These are phyloP conservation scores for Heliamphora pulchella DNA, from an alignment of 179 eudicot genomes.

Conservation along the genomic window DNA sequence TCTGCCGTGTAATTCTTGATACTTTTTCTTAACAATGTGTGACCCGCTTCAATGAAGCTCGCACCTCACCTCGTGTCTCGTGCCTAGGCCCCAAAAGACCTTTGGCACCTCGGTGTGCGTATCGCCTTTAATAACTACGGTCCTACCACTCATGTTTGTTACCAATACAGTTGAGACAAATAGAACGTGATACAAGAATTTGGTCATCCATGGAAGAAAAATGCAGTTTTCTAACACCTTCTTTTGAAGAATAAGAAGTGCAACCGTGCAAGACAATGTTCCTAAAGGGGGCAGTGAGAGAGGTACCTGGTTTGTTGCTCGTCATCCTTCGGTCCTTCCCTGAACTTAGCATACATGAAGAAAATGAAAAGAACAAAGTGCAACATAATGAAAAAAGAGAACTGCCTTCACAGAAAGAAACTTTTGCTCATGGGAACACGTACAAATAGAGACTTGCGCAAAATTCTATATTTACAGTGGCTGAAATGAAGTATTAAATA, in stretches of 20 bases:
- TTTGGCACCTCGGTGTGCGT: too few relatives aligned
- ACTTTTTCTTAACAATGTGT: too few relatives aligned
- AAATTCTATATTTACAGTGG: neutral
- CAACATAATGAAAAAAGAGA: conserved; percentile 13
- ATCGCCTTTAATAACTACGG: too few relatives aligned
- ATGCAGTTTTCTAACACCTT: neutral
- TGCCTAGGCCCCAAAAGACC: too few relatives aligned
- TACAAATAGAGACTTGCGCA: neutral
- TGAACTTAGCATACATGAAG: conserved; percentile 15
- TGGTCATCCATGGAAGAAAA: neutral
- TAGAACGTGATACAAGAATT: neutral
- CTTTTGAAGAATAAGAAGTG: neutral
- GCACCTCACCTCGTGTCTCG: too few relatives aligned
- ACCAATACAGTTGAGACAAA: neutral
- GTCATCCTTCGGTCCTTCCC: conserved; percentile 15
- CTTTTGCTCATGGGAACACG: neutral
- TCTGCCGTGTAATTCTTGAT: too few relatives aligned
- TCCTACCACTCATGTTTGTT: too few relatives aligned
- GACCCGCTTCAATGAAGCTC: too few relatives aligned
- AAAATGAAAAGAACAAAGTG: conserved; percentile 10
- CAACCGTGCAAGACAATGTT: neutral
- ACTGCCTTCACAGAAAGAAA: neutral
- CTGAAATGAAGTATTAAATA: neutral
- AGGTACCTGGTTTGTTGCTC: conserved; percentile 17
- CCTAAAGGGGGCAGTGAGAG: neutral